Conservation (phyloP, 2,329 filamentous ascomycete genomes). For the Rutstroemia sp. region DNA sequence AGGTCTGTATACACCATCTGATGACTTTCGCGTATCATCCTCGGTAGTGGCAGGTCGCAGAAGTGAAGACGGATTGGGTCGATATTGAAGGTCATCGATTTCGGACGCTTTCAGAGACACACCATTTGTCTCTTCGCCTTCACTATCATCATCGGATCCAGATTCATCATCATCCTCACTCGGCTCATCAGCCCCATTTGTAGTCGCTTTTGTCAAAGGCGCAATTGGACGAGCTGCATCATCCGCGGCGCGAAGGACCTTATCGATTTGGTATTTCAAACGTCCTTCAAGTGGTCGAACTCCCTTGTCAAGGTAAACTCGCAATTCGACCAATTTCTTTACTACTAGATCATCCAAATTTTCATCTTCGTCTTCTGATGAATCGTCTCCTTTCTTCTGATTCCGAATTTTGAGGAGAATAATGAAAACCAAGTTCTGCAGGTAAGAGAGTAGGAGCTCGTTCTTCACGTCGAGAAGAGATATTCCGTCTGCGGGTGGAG, state of each 20-base stretch:
- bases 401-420: conserved; percentile 74
- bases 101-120: conserved; percentile 21
- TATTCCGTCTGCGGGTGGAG: conserved; percentile 78
- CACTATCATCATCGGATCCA: conserved; percentile 31
- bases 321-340: conserved; percentile 80
- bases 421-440: conserved; percentile 88
- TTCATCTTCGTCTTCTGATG: conserved; percentile 29
- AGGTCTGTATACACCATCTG: conserved; percentile 75
- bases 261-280: conserved; percentile 92
- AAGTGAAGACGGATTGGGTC: conserved; percentile 49
- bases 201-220: neutral
- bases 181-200: conserved; percentile 7
- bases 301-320: conserved; percentile 90
- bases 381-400: conserved; percentile 28
- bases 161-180: conserved; percentile 20
- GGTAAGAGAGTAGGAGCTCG: conserved; percentile 90
- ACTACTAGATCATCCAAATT: conserved; percentile 61
- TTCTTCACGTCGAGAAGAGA: conserved; percentile 95
- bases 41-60: conserved; percentile 22
- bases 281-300: conserved; percentile 84
- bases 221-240: conserved; percentile 32
- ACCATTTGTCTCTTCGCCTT: conserved; percentile 19
- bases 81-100: conserved; percentile 54
- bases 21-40: conserved; percentile 31
- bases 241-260: conserved; percentile 81